A percentile compares a stretch with the other conserved stretches of the same genome.
Evolutionary conservation across 2,329 filamentous ascomycete genomes (phyloP).

Genomic region (Metarhizium guizhouense): DNA sequence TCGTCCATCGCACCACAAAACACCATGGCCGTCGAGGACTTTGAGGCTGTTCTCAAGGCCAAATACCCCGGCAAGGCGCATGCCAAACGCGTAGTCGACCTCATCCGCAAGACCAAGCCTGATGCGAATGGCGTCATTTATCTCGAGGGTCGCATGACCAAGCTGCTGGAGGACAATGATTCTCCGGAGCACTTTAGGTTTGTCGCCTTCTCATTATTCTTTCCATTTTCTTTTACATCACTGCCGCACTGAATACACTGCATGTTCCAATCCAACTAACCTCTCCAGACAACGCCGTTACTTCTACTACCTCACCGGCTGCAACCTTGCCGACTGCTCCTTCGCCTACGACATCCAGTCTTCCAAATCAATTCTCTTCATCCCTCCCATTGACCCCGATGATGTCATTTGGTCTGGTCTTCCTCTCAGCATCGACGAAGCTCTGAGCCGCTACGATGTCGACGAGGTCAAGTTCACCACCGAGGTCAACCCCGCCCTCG

Average conservation of each 20-base stretch:
- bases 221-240: background rate
- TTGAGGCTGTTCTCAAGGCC: conserved; percentile 45
- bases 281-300: conserved; percentile 66
- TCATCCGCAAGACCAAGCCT: conserved; percentile 59
- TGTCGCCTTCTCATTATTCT: background rate
- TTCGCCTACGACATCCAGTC: conserved; percentile 71
- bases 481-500: conserved; percentile 67
- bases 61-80: conserved; percentile 83
- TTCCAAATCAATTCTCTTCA: conserved; percentile 73
- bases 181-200: conserved; percentile 73
- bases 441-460: conserved; percentile 67
- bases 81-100: conserved; percentile 72
- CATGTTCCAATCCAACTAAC: background rate
- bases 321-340: conserved; percentile 67
- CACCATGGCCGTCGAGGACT: conserved; percentile 31
- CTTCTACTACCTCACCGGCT: conserved; percentile 94
- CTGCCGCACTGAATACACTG: background rate
- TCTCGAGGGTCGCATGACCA: conserved; percentile 74
- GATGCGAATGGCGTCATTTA: conserved; percentile 67
- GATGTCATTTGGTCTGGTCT: conserved; percentile 90
- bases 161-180: conserved; percentile 84
- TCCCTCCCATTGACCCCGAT: conserved; percentile 81
- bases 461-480: conserved; percentile 66
- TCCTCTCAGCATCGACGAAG: conserved; percentile 68
- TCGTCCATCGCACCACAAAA: background rate